Percentiles rank a stretch among this genome's conserved stretches.
These are phyloP conservation scores for Puccinia coronata DNA, from an alignment of 1,284 basidiomycete genomes.

Conservation along the genomic window DNA sequence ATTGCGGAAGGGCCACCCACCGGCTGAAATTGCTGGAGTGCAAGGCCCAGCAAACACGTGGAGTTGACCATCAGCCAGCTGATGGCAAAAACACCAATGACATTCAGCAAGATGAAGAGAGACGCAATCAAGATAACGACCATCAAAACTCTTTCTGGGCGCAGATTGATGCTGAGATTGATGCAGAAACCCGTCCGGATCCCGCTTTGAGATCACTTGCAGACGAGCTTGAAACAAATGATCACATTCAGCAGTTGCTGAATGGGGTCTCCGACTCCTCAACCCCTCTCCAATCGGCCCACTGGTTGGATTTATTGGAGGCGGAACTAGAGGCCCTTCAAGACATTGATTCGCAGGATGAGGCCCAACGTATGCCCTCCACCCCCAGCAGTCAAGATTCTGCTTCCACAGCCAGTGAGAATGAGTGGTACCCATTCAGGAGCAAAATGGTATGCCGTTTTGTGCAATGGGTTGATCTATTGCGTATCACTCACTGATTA, in stretches of 20 bases:
- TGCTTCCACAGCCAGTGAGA: not conserved
- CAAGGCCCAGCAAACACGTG: no score
- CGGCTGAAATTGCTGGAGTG: not conserved
- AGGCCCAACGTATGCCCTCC: not conserved
- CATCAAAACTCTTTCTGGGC: not conserved
- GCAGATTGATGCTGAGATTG: not conserved
- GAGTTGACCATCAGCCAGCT: not conserved
- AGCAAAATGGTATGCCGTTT: not conserved
- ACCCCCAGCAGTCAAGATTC: not conserved
- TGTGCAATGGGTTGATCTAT: no score
- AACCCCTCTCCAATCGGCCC: not conserved
- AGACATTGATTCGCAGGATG: not conserved
- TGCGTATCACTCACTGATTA: no score
- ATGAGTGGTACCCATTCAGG: not conserved
- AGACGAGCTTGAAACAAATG: not conserved
- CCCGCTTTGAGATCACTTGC: not conserved
- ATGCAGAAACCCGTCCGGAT: not conserved
- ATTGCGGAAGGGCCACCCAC: not conserved
- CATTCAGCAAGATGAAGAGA: no score
- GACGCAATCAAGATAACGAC: not conserved
- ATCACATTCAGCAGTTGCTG: not conserved
- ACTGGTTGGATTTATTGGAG: not conserved
- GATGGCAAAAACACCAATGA: no score
- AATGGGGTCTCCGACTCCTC: not conserved
- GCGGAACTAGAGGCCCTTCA: not conserved